Evolutionary conservation across 257 asterid species (phyloP), one percentile per base, ranked within the genome.

Genomic region (Primulina tabacum): DNA sequence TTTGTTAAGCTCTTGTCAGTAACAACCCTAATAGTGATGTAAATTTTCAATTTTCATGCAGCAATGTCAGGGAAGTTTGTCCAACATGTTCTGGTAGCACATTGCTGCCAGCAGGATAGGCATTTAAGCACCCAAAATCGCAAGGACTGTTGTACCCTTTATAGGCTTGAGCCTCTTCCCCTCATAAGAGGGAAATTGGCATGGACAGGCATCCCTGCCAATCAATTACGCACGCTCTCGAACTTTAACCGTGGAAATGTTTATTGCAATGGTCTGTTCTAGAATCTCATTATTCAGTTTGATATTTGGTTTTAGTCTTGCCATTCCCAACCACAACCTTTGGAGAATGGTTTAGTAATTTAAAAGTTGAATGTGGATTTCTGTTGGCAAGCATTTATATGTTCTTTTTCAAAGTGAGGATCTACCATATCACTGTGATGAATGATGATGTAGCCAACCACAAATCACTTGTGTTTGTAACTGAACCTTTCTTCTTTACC

Each of bases 251-350:
- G 80, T 70, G 84, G 89, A 73, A 81, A 79, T 82, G 71, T 89
- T 85, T 89, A 78, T 81, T 93, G 99, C 95, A 93, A 90, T 83
- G 99, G 99, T 90, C 91, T 84, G 99, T 93, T 76, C 97, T 93
- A 86, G 97, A 83, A 78, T 93, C 94, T 87, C 76, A 83, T 73
- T 87, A 81, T 83, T 87, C 96, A 84, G 93, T 92, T 87, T 82
- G 76, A 80, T 80, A 79, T 77, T 85, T 82, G 80, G 89, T 85
- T 85, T 81, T 73, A 75, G 76, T 74, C 82, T 76, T 77, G 74
- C 78, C 67, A 64, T 65, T 67, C 35, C 73, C 70, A 76, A 70
- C 33, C 83, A 68, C 78, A 77, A 74, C 73, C 77, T 58, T 73
- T 72, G 68, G 64, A 75, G 64, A 75, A 80, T 72, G 76, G 50